Percentiles rank a stretch among this genome's conserved stretches.
Evolutionary conservation across 371 early-diverging fungal species (phyloP).

Genomic region (Haplosporangium sp.): DNA sequence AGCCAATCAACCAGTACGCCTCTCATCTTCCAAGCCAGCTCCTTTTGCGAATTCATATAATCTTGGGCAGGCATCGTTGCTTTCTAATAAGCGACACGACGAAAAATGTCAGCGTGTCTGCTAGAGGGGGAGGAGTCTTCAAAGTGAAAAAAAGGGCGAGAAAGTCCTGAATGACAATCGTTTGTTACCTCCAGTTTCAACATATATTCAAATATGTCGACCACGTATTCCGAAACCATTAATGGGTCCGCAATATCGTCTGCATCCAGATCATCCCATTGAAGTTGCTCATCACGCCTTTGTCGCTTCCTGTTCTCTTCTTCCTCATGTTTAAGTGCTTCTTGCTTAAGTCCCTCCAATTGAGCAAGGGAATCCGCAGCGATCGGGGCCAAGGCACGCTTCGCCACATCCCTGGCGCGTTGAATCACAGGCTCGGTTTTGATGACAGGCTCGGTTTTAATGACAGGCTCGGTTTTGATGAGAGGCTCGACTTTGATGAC

Average conservation of each 20-base stretch:
- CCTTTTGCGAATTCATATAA: conserved; percentile 89
- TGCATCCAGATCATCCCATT: conserved; percentile 71
- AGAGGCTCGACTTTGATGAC: conserved; percentile 3
- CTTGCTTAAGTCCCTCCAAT: neutral
- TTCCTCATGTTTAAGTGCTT: conserved; percentile 13
- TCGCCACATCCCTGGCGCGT: neutral
- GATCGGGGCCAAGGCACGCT: neutral
- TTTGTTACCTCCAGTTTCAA: conserved; percentile 74
- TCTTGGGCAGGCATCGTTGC: conserved; percentile 78
- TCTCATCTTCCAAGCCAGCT: conserved; percentile 96
- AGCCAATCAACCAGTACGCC: conserved; percentile 90
- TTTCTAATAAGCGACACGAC: conserved; percentile 37
- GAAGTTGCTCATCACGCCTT: conserved; percentile 13
- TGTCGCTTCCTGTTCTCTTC: conserved; percentile 43
- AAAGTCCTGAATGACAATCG: neutral
- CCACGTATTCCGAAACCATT: conserved; percentile 92
- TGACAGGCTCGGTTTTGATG: neutral
- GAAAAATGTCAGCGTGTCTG: too few relatives aligned
- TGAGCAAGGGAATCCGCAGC: neutral
- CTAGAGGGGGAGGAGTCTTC: too few relatives aligned
- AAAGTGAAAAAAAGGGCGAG: too few relatives aligned
- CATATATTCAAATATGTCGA: conserved; percentile 91
- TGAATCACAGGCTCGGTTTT: neutral
- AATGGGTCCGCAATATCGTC: conserved; percentile 82
- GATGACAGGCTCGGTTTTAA: neutral